Percentiles rank a stretch among this genome's conserved stretches.
phyloP scores from a whole-genome alignment of 805 yeast species.

The Kazachstania taianensis region DNA sequence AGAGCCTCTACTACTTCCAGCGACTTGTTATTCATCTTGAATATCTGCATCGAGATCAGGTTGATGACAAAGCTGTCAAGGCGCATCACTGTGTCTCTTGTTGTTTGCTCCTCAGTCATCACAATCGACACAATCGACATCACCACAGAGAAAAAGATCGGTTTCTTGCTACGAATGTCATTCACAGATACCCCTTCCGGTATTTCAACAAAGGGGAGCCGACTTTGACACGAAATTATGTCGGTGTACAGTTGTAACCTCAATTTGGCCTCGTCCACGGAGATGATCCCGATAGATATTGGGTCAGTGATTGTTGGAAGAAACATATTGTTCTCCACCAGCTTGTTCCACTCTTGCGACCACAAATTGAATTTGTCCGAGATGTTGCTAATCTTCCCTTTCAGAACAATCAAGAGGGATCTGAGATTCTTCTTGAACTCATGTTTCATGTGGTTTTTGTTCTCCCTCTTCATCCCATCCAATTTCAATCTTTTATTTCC shows the following conservation, averaged over 20 bases:
- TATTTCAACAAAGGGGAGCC: constrained; percentile 46
- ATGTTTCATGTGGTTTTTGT: constrained; percentile 5
- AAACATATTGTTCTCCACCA: constrained; percentile 38
- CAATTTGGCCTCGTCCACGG: constrained; percentile 46
- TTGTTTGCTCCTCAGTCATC: constrained; percentile 23
- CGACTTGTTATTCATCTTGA: constrained; percentile 62
- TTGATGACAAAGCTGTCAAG: constrained; percentile 46
- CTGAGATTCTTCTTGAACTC: constrained; percentile 20
- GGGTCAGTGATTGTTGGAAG: constrained; percentile 40
- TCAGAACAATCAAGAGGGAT: constrained; percentile 16
- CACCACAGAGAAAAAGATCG: constrained; percentile 53
- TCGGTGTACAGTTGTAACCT: constrained; percentile 43
- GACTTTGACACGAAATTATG: constrained; percentile 35
- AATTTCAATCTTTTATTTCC: not conserved
- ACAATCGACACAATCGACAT: constrained; percentile 50
- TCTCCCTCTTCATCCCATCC: not conserved
- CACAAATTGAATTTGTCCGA: constrained; percentile 34
- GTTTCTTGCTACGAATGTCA: constrained; percentile 40
- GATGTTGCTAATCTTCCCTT: constrained; percentile 31
- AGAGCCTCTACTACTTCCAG: constrained; percentile 56
- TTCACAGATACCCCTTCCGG: constrained; percentile 37
- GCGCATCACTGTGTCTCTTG: constrained; percentile 35
- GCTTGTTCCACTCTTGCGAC: constrained; percentile 35
- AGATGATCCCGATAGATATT: constrained; percentile 46
- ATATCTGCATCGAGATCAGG: constrained; percentile 45